These are phyloP conservation scores for Nemania abortiva DNA, from an alignment of 2,329 filamentous ascomycete genomes.

Conservation along the genomic window DNA sequence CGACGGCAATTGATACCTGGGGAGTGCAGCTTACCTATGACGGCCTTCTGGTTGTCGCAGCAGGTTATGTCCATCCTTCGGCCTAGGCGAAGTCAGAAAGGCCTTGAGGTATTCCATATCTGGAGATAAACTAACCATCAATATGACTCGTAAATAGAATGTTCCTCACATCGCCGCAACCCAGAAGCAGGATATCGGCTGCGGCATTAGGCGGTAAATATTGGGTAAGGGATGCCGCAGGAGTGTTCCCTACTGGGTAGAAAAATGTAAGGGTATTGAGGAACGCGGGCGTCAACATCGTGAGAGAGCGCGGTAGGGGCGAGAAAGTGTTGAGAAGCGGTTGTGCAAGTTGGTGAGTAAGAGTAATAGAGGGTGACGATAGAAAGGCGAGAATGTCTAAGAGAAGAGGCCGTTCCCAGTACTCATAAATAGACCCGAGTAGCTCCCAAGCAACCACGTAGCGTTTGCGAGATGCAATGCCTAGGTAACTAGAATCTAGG, in stretches of 20 bases:
- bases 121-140: slow-evolving; percentile 50
- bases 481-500: too few species aligned
- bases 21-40: slow-evolving; percentile 58
- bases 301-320: neutral
- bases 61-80: slow-evolving; percentile 65
- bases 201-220: slow-evolving; percentile 21
- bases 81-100: slow-evolving; percentile 48
- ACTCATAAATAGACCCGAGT: too few species aligned
- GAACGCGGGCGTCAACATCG: slow-evolving; percentile 32
- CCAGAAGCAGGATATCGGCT: slow-evolving; percentile 62
- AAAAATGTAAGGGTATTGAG: slow-evolving; percentile 31
- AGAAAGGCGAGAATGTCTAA: too few species aligned
- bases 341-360: neutral
- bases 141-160: slow-evolving; percentile 66
- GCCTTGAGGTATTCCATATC: slow-evolving; percentile 37
- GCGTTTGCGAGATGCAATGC: too few species aligned
- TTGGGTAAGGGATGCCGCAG: slow-evolving; percentile 38
- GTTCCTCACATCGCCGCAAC: slow-evolving; percentile 68
- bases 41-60: slow-evolving; percentile 64
- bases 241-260: slow-evolving; percentile 39
- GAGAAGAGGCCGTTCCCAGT: too few species aligned
- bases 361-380: too few species aligned
- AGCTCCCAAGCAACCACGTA: too few species aligned
- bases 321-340: neutral
- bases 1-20: neutral